Conservation (phyloP, 148 eudicot species). For the Rhododendron ferrugineum region DNA sequence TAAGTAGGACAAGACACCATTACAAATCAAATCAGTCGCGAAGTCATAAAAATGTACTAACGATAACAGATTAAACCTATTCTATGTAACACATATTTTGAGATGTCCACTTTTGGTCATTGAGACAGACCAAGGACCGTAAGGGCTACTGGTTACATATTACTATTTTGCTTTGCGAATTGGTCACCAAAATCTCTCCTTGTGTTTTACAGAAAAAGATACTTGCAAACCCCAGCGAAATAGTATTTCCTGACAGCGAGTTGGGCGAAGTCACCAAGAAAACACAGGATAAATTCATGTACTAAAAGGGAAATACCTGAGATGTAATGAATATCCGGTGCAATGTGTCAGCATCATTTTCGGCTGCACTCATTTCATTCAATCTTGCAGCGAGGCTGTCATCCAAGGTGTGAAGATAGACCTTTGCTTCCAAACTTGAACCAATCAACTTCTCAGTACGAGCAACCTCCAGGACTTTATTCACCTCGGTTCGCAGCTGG, state of each 20-base stretch:
- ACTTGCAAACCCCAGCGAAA: not conserved
- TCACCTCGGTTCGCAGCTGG: constrained; percentile 96
- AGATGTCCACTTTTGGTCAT: not conserved
- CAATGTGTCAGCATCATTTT: constrained; percentile 72
- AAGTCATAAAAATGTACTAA: not conserved
- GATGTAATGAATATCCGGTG: constrained; percentile 86
- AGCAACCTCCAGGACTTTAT: constrained; percentile 84
- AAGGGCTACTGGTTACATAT: not conserved
- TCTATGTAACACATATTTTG: not conserved
- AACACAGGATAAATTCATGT: not conserved
- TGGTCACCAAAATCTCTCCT: not conserved
- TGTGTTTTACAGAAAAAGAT: not conserved
- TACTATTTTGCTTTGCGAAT: not conserved
- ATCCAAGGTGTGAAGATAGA: constrained; percentile 68
- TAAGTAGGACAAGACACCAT: not conserved
- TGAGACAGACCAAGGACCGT: not conserved
- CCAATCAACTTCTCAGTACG: constrained; percentile 82
- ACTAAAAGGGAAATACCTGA: constrained; percentile 46
- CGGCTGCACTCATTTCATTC: constrained; percentile 48
- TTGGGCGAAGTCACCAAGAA: not conserved
- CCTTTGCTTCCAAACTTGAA: constrained; percentile 94
- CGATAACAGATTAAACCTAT: not conserved
- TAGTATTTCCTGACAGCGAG: not conserved
- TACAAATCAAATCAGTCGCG: not conserved
- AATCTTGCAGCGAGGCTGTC: constrained; percentile 46